phyloP scores from a whole-genome alignment of 768 basidiomycete species.

The Mycena rebaudengoi region DNA sequence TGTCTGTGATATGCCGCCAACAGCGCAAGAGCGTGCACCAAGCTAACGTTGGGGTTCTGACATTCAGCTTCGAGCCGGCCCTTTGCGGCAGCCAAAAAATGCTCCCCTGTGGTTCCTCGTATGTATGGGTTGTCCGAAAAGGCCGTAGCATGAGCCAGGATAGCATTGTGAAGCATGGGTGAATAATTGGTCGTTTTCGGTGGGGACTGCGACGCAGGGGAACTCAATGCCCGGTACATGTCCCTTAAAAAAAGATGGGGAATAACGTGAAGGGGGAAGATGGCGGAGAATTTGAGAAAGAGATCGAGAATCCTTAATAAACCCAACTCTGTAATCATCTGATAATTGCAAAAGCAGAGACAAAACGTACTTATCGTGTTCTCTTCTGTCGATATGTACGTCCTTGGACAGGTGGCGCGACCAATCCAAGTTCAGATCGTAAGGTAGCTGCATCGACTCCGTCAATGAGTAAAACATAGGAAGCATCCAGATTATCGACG shows the following conservation, averaged over 20 bases:
- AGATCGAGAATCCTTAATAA: conserved; percentile 42
- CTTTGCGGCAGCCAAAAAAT: conserved; percentile 25
- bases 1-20: conserved; percentile 27
- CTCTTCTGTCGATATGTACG: conserved; percentile 9
- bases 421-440: conserved; percentile 22
- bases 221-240: conserved; percentile 47
- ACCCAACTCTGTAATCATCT: not conserved
- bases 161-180: conserved; percentile 61
- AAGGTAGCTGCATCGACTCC: not conserved
- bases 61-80: conserved; percentile 25
- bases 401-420: conserved; percentile 15
- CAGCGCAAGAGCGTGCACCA: conserved; percentile 31
- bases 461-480: conserved; percentile 22
- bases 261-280: conserved; percentile 49
- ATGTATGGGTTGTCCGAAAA: conserved; percentile 30
- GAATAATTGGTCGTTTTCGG: conserved; percentile 54
- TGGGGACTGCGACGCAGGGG: conserved; percentile 30
- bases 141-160: conserved; percentile 36
- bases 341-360: not conserved
- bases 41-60: conserved; percentile 27
- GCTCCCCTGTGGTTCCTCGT: conserved; percentile 19
- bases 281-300: conserved; percentile 49
- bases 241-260: conserved; percentile 51
- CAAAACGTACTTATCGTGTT: conserved; percentile 29
- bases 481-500: not conserved